These are phyloP conservation scores for Aquilaria agallochum DNA, from an alignment of 441 rosid genomes.

Conservation along the genomic window DNA sequence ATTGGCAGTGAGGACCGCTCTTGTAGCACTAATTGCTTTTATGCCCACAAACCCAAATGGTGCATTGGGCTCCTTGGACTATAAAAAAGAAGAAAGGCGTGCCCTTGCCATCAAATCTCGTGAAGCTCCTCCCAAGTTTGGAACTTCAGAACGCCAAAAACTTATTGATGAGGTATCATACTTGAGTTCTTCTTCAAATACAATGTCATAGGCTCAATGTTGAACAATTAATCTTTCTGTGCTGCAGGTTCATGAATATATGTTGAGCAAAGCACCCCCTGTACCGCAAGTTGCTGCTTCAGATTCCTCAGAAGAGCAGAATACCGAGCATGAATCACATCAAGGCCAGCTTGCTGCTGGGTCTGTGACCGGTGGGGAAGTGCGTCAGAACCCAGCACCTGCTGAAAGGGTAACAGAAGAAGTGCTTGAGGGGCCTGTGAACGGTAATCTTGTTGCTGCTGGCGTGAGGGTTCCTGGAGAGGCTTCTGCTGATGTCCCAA, in stretches of 20 bases:
- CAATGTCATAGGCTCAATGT: not conserved
- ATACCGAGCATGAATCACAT: conserved; percentile 25
- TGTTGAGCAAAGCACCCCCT: conserved; percentile 73
- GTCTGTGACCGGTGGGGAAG: conserved; percentile 17
- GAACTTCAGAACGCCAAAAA: conserved; percentile 78
- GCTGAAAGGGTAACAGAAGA: conserved; percentile 41
- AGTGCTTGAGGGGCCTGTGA: conserved; percentile 33
- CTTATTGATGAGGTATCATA: conserved; percentile 73
- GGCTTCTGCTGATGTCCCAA: conserved; percentile 25
- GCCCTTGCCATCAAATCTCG: conserved; percentile 83
- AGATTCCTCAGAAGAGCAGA: conserved; percentile 29
- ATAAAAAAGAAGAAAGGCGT: conserved; percentile 81
- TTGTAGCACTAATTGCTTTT: conserved; percentile 91
- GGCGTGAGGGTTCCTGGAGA: conserved; percentile 25
- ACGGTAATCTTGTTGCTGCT: conserved; percentile 23
- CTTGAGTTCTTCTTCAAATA: not conserved
- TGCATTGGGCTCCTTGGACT: conserved; percentile 91
- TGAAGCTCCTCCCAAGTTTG: conserved; percentile 69
- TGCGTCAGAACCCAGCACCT: conserved; percentile 23
- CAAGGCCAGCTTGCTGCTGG: conserved; percentile 23
- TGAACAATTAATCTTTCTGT: conserved; percentile 9
- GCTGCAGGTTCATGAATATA: conserved; percentile 75
- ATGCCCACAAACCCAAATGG: conserved; percentile 96
- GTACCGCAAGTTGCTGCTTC: conserved; percentile 39
- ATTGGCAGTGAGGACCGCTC: conserved; percentile 84